These are phyloP conservation scores for Lunularia cruciata DNA, from an alignment of 225 moss, liverwort and hornwort genomes.

Conservation along the genomic window DNA sequence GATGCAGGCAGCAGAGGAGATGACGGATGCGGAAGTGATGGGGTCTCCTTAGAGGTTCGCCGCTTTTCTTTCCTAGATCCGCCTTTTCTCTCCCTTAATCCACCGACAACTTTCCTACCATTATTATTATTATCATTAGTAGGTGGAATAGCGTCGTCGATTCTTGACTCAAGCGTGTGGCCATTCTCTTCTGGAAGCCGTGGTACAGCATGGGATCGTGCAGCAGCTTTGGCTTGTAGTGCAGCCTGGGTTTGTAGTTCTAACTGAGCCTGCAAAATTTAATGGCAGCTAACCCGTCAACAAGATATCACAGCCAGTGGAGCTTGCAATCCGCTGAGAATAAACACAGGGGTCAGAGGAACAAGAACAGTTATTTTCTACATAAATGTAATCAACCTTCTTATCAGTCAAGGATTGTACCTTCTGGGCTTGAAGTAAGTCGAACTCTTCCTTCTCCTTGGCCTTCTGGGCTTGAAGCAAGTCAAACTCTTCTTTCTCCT, in stretches of 20 bases:
- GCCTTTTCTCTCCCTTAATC: neutral
- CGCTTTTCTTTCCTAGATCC: constrained; percentile 6
- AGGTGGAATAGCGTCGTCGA: neutral
- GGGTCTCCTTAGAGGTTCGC: neutral
- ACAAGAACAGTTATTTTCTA: no score
- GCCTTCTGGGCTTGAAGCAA: constrained; percentile 24
- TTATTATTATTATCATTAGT: neutral
- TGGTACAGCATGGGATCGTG: neutral
- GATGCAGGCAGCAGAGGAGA: neutral
- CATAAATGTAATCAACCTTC: no score
- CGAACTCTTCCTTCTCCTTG: constrained; percentile 23
- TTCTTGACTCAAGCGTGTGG: constrained; percentile 23
- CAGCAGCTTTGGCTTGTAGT: neutral
- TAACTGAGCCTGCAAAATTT: constrained; percentile 21
- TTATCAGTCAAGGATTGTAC: neutral
- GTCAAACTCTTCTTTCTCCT: constrained; percentile 2
- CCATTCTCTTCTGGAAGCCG: constrained; percentile 21
- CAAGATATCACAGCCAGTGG: neutral
- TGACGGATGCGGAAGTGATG: neutral
- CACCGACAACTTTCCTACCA: constrained; percentile 7
- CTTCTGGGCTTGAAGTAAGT: neutral
- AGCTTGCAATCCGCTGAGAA: no score
- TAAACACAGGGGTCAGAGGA: no score
- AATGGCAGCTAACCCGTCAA: no score
- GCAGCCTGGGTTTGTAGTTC: constrained; percentile 11